Conservation (phyloP, 495 filamentous ascomycete genomes). For the Penicilliopsis zonata region DNA sequence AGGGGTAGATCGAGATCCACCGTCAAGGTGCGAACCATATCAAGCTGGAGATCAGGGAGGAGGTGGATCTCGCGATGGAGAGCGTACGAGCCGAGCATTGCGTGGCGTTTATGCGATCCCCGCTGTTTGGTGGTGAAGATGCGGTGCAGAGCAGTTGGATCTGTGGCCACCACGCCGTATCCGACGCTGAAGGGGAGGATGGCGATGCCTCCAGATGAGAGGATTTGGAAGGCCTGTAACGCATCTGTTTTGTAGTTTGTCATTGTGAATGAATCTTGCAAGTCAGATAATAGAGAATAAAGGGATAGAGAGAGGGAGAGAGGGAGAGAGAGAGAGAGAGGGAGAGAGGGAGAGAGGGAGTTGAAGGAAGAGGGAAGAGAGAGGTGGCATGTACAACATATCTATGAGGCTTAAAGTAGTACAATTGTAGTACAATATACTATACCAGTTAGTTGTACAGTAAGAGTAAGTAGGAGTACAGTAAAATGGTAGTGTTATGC, state of each 20-base stretch:
- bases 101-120: slow-evolving; percentile 12
- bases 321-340: too few species aligned
- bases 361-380: too few species aligned
- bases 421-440: too few species aligned
- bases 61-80: slow-evolving; percentile 10
- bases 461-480: too few species aligned
- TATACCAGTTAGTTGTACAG: too few species aligned
- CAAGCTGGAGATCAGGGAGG: slow-evolving; percentile 3
- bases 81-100: slow-evolving; percentile 13
- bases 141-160: slow-evolving; percentile 6
- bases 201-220: slow-evolving; percentile 11
- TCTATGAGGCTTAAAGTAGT: too few species aligned
- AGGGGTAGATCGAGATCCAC: slow-evolving; percentile 12
- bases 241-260: slow-evolving; percentile 12
- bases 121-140: slow-evolving; percentile 10
- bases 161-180: slow-evolving; percentile 11
- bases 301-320: too few species aligned
- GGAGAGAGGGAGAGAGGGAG: too few species aligned
- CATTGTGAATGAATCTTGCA: too few species aligned
- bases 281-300: too few species aligned
- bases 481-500: too few species aligned
- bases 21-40: slow-evolving; percentile 10
- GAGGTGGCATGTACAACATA: too few species aligned
- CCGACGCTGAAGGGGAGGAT: slow-evolving; percentile 15
- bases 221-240: slow-evolving; percentile 9